Base-by-base conservation (phyloP, 352 stramenopile genomes). In the Thalassiosira mediterranea region DNA sequence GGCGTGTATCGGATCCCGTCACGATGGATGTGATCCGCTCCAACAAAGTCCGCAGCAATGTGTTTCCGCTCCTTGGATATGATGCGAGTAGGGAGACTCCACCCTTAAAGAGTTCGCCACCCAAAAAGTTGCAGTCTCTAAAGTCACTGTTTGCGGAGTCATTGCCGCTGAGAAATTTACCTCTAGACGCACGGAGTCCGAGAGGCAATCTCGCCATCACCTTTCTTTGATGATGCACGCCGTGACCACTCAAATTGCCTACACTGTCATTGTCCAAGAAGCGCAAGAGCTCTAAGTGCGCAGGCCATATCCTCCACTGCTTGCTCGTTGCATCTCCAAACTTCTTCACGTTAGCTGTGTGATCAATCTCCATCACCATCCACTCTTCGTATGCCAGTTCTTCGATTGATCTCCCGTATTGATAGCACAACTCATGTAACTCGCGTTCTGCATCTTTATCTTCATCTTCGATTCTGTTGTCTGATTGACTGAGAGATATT, bases 11-110 rank as follows among this genome's bases (percentile, higher is more conserved):
- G 68, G 94, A 98, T 23, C 97, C 97, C 4, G 97, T 99, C 60
- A 98, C 96, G 54, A 97, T 87, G 23, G 95, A 95, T 40, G 95
- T 98, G 54, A 96, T 90, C 29, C 94, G 91, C 85, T 99, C 97
- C 19, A 99, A 82, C 23, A 99, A 87, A 1, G 93, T 96, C 53
- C 97, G 94, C 79, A 99, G 93, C 49, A 99, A 90, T 19, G 96
- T 98, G 79, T 99, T 99, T 31, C 97, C 97, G 44, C 92, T 98
- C 1, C 97, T 91, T 48, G 97, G 97, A 83, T 99, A 99, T 62
- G 96, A 98, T 66, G 96, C 95, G 47, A 99, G 63, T 15, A 92
- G 52, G 3, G 75, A 78, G 1, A 88, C 62, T 31, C 48, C 72
- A 42, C 37, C 3, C 25, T 19, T 31, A 64, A 61, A 56, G 4